Conservation (phyloP, 306 rosid genomes). For the Cucumis melo region DNA sequence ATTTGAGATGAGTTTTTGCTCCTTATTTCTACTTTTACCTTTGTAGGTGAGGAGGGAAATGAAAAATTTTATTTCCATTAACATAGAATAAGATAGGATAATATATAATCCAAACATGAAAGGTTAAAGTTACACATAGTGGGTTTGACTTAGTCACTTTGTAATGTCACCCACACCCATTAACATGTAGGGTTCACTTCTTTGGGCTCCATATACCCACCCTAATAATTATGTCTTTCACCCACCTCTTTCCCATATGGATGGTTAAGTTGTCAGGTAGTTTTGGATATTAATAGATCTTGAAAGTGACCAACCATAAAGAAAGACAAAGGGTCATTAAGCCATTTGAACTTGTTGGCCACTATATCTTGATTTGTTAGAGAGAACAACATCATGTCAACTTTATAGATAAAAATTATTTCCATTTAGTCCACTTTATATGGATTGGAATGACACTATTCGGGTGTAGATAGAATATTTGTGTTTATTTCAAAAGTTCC, state of each 20-base stretch:
- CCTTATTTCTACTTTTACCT: rapidly evolving
- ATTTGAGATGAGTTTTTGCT: too few species aligned
- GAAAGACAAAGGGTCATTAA: not conserved
- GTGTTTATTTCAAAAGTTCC: not conserved
- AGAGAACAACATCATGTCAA: not conserved
- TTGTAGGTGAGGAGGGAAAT: too few species aligned
- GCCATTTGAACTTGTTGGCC: conserved; percentile 4
- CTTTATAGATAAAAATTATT: not conserved
- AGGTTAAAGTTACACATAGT: not conserved
- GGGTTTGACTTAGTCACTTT: not conserved
- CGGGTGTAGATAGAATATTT: not conserved
- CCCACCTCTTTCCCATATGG: not conserved
- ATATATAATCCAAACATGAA: not conserved
- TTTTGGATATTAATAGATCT: not conserved
- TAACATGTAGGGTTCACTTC: not conserved
- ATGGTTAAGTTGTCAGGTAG: not conserved
- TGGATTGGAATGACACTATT: not conserved
- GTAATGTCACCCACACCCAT: not conserved
- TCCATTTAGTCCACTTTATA: conserved; percentile 2
- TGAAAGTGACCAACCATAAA: not conserved
- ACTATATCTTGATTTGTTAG: not conserved
- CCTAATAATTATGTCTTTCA: not conserved
- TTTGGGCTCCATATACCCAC: not conserved
- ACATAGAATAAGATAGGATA: not conserved
- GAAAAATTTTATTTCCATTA: not conserved